Evolutionary conservation across 2,329 filamentous ascomycete genomes (phyloP).

Genomic region (Aspergillus novofumigatus): DNA sequence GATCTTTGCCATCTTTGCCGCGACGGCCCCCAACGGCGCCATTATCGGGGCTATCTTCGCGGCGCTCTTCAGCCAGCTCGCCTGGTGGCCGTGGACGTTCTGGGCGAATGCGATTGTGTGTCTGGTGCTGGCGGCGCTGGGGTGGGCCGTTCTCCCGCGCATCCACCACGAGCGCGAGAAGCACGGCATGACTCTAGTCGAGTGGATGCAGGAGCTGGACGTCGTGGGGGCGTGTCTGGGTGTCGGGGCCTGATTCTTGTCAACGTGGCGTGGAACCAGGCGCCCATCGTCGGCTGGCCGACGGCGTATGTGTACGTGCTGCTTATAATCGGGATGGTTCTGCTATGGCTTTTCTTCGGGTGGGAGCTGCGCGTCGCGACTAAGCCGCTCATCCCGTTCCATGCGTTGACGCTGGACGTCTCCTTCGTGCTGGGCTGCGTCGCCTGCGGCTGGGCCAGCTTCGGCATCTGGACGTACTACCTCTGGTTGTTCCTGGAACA

Average conservation of each 20-base stretch:
- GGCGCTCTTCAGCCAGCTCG: constrained; percentile 30
- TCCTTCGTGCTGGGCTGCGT: constrained; percentile 39
- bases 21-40: constrained; percentile 41
- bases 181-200: constrained; percentile 1
- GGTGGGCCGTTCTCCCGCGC: constrained; percentile 15
- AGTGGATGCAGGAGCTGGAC: constrained; percentile 27
- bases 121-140: constrained; percentile 29
- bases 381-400: constrained; percentile 52
- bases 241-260: constrained; percentile 55
- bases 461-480: constrained; percentile 42
- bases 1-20: constrained; percentile 50
- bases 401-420: constrained; percentile 29
- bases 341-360: constrained; percentile 53
- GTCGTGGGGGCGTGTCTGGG: constrained; percentile 42
- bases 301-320: constrained; percentile 50
- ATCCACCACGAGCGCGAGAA: not conserved
- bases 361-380: constrained; percentile 41
- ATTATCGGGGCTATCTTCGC: constrained; percentile 37
- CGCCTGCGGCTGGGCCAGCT: constrained; percentile 38
- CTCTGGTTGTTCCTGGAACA: constrained; percentile 3
- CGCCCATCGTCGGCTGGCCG: constrained; percentile 54
- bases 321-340: constrained; percentile 52
- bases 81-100: constrained; percentile 51
- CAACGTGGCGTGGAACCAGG: constrained; percentile 64
- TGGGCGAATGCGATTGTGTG: constrained; percentile 34